These are phyloP conservation scores for Podila clonocystis DNA, from an alignment of 192 early-diverging fungal genomes.

Conservation along the genomic window DNA sequence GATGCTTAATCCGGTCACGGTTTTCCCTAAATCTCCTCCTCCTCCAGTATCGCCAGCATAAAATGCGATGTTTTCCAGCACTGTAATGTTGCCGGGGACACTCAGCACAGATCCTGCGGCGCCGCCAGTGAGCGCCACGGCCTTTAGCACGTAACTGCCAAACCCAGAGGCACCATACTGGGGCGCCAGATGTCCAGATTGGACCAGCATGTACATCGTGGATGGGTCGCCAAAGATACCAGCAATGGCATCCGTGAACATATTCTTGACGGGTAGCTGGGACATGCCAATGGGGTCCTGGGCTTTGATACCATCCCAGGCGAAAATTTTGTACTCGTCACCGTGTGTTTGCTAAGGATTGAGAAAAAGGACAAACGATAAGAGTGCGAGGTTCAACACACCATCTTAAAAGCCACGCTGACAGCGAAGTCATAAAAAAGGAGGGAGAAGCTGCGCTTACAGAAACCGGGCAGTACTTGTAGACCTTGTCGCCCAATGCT, in stretches of 20 bases:
- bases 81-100: slow-evolving; percentile 18
- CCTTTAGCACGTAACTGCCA: background rate
- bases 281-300: slow-evolving; percentile 8
- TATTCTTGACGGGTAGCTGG: background rate
- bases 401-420: too few relatives aligned
- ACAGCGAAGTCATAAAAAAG: too few relatives aligned
- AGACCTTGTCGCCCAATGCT: background rate
- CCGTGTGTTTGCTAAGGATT: slow-evolving; percentile 7
- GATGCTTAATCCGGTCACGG: too few relatives aligned
- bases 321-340: background rate
- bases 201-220: slow-evolving; percentile 16
- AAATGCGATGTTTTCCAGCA: background rate
- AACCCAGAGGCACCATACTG: background rate
- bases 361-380: too few relatives aligned
- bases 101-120: slow-evolving; percentile 8
- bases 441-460: too few relatives aligned
- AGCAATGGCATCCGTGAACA: background rate
- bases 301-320: slow-evolving; percentile 7
- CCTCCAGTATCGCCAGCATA: background rate
- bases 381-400: too few relatives aligned
- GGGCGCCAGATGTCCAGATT: background rate
- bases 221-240: slow-evolving; percentile 15
- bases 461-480: background rate
- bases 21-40: background rate
- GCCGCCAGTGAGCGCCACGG: slow-evolving; percentile 8